Evolutionary conservation across 1,284 basidiomycete species (phyloP).

Genomic region (Ustilago crameri): DNA sequence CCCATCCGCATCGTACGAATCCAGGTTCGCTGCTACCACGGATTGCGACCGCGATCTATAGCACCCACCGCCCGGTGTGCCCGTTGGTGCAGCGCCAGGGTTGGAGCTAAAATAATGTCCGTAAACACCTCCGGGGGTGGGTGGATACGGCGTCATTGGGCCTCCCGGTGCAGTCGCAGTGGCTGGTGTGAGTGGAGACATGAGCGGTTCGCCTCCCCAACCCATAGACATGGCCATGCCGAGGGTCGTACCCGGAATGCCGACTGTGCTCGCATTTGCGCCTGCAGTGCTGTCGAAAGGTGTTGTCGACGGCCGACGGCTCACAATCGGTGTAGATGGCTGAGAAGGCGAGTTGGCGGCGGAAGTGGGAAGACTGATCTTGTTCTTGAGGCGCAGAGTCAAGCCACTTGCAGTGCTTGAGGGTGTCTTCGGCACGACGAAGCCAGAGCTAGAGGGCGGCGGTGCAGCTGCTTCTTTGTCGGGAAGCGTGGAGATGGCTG

Average conservation of each 20-base stretch:
- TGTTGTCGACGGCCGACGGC: too few relatives aligned
- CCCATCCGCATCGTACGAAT: constrained; percentile 7
- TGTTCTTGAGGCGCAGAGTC: constrained; percentile 42
- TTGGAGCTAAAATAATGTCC: constrained; percentile 41
- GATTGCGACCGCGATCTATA: constrained; percentile 29
- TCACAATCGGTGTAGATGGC: constrained; percentile 30
- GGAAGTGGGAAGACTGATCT: constrained; percentile 24
- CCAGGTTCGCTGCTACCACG: constrained; percentile 12
- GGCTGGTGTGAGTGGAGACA: constrained; percentile 38
- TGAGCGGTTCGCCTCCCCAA: constrained; percentile 38
- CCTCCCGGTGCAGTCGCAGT: constrained; percentile 8
- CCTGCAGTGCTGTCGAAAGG: too few relatives aligned
- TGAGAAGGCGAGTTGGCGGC: constrained; percentile 20
- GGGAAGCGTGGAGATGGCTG: not conserved
- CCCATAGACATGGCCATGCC: constrained; percentile 34
- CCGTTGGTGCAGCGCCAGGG: not conserved
- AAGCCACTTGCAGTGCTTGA: constrained; percentile 22
- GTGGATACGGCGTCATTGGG: constrained; percentile 29
- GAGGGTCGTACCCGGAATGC: constrained; percentile 13
- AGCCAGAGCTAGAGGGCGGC: constrained; percentile 10
- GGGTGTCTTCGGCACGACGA: constrained; percentile 31
- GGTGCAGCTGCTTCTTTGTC: constrained; percentile 1
- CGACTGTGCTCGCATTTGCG: constrained; percentile 2
- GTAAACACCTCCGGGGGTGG: constrained; percentile 30
- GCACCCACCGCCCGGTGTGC: constrained; percentile 10